Base-by-base conservation (phyloP, 805 yeast species). In the Metschnikowia henanensis region DNA sequence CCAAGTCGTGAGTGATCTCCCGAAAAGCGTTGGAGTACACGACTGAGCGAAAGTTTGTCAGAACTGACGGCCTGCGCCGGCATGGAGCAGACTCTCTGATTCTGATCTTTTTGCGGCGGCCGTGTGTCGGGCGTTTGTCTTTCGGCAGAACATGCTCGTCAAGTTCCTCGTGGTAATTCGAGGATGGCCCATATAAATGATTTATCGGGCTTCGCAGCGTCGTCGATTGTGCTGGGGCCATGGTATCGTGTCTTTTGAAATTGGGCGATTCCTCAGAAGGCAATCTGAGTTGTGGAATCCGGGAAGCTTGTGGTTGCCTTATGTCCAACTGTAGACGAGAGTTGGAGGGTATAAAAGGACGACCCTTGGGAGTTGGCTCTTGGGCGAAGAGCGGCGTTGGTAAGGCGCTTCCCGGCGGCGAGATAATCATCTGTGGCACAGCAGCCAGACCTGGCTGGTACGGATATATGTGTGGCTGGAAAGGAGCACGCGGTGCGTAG, bases 1-100 rank as follows among this genome's bases (percentile, higher is more conserved):
- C 40, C 20, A 43, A 37, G n/a, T 43, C 46, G 10, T 37, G 44
- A 10, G 40, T 30, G 10, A 46, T 36, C 4, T 45, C 44, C 28
- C 35, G 37, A 23, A 49, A 35, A 29, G 30, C 31, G 21, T 43
- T 46, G 5, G 49, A 41, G 39, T 46, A 46, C n/a, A 41, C 43
- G 28, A 39, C 37, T 5, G 45, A 36, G 13, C 48, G 41, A 9
- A 43, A 28, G 23, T 37, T 29, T n/a, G 46, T 29, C 39, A 25
- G 41, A 19, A 37, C 33, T 8, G n/a, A 21, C 6, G 30, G 16
- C 9, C 5, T 28, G 7, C 30, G 30, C 9, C 30, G 8, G 9
- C 13, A 13, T n/a, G 15, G 30, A 12, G 15, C 30, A 3, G 30
- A 28, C 5, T 41, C 39, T n/a, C 29, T 30, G 13, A 35, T 35